phyloP scores from a whole-genome alignment of 78 protist species.

The Anaeramoeba flamelloides region DNA sequence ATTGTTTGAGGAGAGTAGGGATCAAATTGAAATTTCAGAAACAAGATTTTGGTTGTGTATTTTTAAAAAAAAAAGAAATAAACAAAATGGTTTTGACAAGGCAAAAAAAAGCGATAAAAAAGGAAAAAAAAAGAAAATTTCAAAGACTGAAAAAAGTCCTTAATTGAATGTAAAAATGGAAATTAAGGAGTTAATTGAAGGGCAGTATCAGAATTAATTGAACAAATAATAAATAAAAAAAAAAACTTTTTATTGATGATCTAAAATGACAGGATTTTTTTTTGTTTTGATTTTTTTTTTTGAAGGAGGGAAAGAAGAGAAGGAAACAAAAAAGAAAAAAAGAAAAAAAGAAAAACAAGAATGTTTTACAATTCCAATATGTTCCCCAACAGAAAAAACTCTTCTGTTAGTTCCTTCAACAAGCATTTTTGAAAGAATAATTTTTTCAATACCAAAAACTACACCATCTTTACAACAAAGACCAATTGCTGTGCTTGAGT shows the following conservation, averaged over 20 bases:
- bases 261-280: too few species aligned
- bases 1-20: background rate
- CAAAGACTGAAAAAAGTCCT: too few species aligned
- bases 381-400: slow-evolving; percentile 49
- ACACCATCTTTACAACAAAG: slow-evolving; percentile 84
- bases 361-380: slow-evolving; percentile 57
- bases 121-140: background rate
- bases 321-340: too few species aligned
- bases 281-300: too few species aligned
- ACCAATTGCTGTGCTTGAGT: slow-evolving; percentile 78
- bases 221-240: too few species aligned
- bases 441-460: slow-evolving; percentile 90
- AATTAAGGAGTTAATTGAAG: too few species aligned
- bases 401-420: slow-evolving; percentile 52
- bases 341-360: too few species aligned
- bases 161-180: too few species aligned
- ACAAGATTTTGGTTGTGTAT: too few species aligned
- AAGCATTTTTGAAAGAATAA: slow-evolving; percentile 62
- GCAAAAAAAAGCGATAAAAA: background rate
- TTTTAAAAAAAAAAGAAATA: background rate
- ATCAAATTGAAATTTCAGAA: background rate
- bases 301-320: too few species aligned
- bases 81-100: background rate
- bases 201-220: too few species aligned
- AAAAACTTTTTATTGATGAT: too few species aligned